phyloP scores from a whole-genome alignment of 192 early-diverging fungal species.

The Chytriomyces sp. region DNA sequence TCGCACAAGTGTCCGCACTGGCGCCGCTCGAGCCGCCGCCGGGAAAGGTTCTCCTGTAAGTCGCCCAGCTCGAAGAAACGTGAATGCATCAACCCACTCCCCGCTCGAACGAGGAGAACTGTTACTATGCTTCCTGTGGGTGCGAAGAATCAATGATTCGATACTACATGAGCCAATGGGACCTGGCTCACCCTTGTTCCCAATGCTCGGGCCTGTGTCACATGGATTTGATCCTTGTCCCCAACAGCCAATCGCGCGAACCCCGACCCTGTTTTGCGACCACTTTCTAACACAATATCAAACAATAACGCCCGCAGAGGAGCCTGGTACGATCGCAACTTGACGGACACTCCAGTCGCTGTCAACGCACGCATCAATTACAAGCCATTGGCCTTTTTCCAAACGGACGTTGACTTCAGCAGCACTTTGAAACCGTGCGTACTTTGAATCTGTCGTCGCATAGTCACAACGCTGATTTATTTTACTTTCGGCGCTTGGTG shows the following conservation, averaged over 20 bases:
- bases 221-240: neutral
- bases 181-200: neutral
- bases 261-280: no score
- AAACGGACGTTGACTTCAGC: conserved; percentile 36
- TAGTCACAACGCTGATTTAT: neutral
- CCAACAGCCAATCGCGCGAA: neutral
- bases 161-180: neutral
- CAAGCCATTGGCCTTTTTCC: conserved; percentile 35
- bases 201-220: neutral
- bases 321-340: conserved; percentile 29
- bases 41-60: conserved; percentile 26
- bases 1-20: neutral
- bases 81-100: neutral
- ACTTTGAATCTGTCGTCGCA: neutral
- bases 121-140: neutral
- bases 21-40: conserved; percentile 21
- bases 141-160: neutral
- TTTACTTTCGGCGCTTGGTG: neutral
- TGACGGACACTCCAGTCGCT: conserved; percentile 23
- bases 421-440: conserved; percentile 31
- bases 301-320: conserved; percentile 1
- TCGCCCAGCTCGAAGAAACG: neutral
- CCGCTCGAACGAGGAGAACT: neutral
- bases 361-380: conserved; percentile 15
- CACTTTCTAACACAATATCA: neutral